Conservation (phyloP, 345 rosid genomes). For the Pistacia vera region DNA sequence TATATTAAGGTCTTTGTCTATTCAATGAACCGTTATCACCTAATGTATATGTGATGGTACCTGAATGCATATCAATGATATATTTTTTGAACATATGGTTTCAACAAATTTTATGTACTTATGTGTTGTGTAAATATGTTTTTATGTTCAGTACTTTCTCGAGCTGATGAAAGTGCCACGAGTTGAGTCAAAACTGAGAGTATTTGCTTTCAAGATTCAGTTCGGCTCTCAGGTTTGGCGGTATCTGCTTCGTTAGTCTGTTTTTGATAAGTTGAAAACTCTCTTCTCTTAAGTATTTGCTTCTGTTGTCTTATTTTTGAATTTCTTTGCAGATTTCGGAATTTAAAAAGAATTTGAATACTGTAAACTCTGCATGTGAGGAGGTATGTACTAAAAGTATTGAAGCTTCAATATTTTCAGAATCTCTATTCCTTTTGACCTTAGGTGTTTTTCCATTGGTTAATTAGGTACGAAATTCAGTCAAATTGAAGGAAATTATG, state of each 20-base stretch:
- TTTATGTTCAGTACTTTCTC: constrained; percentile 71
- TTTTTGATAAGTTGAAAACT: constrained; percentile 23
- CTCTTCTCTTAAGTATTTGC: constrained; percentile 17
- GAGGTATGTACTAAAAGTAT: constrained; percentile 58
- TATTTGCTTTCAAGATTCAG: constrained; percentile 96
- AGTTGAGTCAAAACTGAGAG: constrained; percentile 93
- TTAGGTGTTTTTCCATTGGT: constrained; percentile 10
- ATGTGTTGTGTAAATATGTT: constrained; percentile 2
- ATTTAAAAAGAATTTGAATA: constrained; percentile 82
- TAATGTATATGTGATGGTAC: background rate
- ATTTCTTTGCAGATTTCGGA: constrained; percentile 62
- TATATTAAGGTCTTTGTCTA: background rate
- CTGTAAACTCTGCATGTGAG: constrained; percentile 85
- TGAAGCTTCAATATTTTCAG: constrained; percentile 11
- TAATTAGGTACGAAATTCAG: constrained; percentile 78
- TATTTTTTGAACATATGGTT: constrained; percentile 7
- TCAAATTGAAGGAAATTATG: constrained; percentile 91
- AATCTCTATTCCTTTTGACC: constrained; percentile 17
- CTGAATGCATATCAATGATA: constrained; percentile 2
- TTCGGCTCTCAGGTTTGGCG: constrained; percentile 88
- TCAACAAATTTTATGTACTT: background rate
- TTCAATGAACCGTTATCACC: constrained; percentile 1
- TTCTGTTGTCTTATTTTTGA: constrained; percentile 19
- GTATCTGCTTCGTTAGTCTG: constrained; percentile 43
- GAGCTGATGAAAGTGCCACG: constrained; percentile 99